phyloP scores from a whole-genome alignment of 805 yeast genomes.

The Saccharomyces cerevisiae region DNA sequence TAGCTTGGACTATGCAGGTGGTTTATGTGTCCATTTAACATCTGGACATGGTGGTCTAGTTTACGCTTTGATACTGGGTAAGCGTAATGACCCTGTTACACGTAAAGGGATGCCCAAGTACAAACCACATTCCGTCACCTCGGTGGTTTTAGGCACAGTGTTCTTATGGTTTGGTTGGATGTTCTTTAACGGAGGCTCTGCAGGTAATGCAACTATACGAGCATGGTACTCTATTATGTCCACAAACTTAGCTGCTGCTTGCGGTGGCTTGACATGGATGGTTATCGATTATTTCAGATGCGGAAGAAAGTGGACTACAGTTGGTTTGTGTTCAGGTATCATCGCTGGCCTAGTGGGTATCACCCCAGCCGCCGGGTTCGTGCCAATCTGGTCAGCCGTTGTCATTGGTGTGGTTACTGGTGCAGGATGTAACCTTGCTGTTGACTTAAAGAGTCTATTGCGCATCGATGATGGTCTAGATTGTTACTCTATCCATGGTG shows the following conservation, averaged over 20 bases:
- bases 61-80: slow-evolving; percentile 85
- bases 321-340: slow-evolving; percentile 90
- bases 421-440: slow-evolving; percentile 73
- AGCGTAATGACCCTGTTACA: slow-evolving; percentile 71
- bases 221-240: slow-evolving; percentile 90
- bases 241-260: slow-evolving; percentile 89
- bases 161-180: slow-evolving; percentile 96
- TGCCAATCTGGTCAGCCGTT: slow-evolving; percentile 83
- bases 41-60: slow-evolving; percentile 94
- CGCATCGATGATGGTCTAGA: slow-evolving; percentile 92
- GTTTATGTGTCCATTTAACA: slow-evolving; percentile 94
- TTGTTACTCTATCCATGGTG: slow-evolving; percentile 87
- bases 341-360: slow-evolving; percentile 91
- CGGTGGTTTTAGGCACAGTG: slow-evolving; percentile 86
- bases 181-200: slow-evolving; percentile 95
- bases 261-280: slow-evolving; percentile 94
- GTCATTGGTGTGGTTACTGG: slow-evolving; percentile 77
- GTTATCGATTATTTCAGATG: slow-evolving; percentile 78
- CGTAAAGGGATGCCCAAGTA: slow-evolving; percentile 70
- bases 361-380: slow-evolving; percentile 95
- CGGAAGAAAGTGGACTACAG: slow-evolving; percentile 85
- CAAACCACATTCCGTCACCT: slow-evolving; percentile 87
- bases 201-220: slow-evolving; percentile 87
- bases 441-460: slow-evolving; percentile 63
- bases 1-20: slow-evolving; percentile 94